Evolutionary conservation across 768 basidiomycete species (phyloP), one percentile per base, ranked within the genome.

Genomic region (Pleurotus tuoliensis): DNA sequence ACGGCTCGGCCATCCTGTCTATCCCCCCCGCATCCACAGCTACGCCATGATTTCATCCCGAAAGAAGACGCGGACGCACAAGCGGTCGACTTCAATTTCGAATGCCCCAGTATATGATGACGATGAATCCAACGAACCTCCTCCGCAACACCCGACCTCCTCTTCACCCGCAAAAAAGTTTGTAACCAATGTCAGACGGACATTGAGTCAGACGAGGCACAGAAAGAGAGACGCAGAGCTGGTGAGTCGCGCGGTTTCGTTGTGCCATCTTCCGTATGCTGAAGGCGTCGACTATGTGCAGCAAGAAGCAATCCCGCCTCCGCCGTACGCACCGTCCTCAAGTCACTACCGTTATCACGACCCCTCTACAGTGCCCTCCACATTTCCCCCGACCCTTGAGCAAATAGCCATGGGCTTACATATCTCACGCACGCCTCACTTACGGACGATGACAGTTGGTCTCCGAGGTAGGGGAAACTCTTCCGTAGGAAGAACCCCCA

Each of bases 371-470:
- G 73, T 77, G 58, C 67, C 77, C 22, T 61, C 75, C 30, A 56
- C 72, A 22, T 65, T 73, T 18, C 82, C 80, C 13, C 88, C 88
- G 1, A 86, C 83, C 47, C 78, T 88, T 40, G 83, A 87, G 63
- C 88, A 90, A 70, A 90, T 90, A 58, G 84, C 86, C 12, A 90
- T 90, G 87, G 88, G 88, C 16, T 76, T 90, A 20, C 88, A 90
- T 67, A 72, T 87, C 27, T 90, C 88, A 5, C 82, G 86, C 38
- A 90, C 88, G 1, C 88, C 88, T 3, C 88, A 90, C 66, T 70
- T 90, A 25, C 79, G 83, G 5, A 24, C 51, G 24, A 40, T 53
- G 51, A 53, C 51, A 16, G 51, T 53, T 9, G 51, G 51, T 3
- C 22, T 53, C 9, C 51, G 51, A 20, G 51, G 51, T 20, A 34